phyloP scores from a whole-genome alignment of 2,329 filamentous ascomycete species.

The Exophiala sp. region DNA sequence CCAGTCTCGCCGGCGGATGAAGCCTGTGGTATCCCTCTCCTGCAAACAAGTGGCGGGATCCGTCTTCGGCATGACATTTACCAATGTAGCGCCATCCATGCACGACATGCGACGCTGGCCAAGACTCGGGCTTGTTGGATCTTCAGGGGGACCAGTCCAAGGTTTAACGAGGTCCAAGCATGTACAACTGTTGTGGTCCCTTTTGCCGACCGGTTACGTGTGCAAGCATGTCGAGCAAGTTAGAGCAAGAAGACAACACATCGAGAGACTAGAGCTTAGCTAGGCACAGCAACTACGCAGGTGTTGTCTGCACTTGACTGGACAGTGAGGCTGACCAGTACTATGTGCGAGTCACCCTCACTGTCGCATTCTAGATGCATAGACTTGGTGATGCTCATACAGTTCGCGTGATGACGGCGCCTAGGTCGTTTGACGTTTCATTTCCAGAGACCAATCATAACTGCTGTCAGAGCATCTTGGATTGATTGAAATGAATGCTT shows the following conservation, averaged over 20 bases:
- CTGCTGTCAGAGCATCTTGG: conserved; percentile 6
- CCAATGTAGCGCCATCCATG: conserved; percentile 6
- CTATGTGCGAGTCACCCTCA: conserved; percentile 3
- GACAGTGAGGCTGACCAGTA: conserved; percentile 12
- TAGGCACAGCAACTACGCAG: conserved; percentile 2
- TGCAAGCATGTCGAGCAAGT: conserved; percentile 13
- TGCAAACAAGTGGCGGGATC: conserved; percentile 1
- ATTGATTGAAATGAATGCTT: conserved; percentile 7
- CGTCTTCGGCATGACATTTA: neutral
- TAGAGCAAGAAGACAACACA: too few relatives aligned
- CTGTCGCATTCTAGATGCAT: conserved; percentile 1
- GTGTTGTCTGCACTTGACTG: conserved; percentile 5
- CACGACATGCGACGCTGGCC: conserved; percentile 11
- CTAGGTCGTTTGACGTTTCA: conserved; percentile 7
- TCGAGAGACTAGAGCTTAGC: too few relatives aligned
- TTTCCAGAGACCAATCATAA: conserved; percentile 17
- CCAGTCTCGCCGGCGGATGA: neutral
- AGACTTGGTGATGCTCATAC: neutral
- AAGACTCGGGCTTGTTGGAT: conserved; percentile 7
- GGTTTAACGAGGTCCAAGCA: neutral
- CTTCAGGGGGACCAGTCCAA: conserved; percentile 9
- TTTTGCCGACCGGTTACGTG: neutral
- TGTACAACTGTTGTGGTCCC: conserved; percentile 14
- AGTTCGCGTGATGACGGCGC: neutral
- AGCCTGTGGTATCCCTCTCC: neutral